Percentiles rank a stretch among this genome's conserved stretches.
phyloP scores from a whole-genome alignment of 1,139 yeast genomes.

The Scheffersomyces quercinus region DNA sequence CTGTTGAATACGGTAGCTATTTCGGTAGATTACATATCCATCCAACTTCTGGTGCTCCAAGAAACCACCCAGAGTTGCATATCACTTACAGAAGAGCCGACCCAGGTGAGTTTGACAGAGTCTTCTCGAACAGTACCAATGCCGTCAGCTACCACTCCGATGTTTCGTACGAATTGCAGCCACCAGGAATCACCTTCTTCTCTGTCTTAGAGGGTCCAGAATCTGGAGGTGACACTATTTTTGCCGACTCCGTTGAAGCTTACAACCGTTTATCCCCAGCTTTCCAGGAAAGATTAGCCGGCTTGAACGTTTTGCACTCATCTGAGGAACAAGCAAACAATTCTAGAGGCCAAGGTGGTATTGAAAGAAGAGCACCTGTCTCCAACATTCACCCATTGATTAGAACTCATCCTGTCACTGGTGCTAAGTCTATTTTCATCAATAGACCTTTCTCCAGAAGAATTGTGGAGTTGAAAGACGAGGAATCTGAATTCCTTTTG shows the following conservation, averaged over 20 bases:
- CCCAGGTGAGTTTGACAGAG: conserved; percentile 14
- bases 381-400: conserved; percentile 29
- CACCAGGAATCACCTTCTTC: conserved; percentile 16
- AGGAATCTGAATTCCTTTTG: conserved; percentile 26
- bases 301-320: conserved; percentile 28
- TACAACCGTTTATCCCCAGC: conserved; percentile 30
- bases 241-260: conserved; percentile 36
- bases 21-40: conserved; percentile 61
- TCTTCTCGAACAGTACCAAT: conserved; percentile 9
- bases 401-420: conserved; percentile 29
- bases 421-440: conserved; percentile 22
- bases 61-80: conserved; percentile 59
- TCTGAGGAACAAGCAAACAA: conserved; percentile 23
- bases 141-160: conserved; percentile 15
- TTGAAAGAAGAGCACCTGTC: conserved; percentile 27
- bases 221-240: conserved; percentile 24
- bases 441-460: conserved; percentile 27
- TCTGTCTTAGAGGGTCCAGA: conserved; percentile 17
- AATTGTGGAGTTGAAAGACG: conserved; percentile 28
- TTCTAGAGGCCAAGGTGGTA: conserved; percentile 22
- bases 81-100: conserved; percentile 58
- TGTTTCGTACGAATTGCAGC: conserved; percentile 18
- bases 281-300: conserved; percentile 25
- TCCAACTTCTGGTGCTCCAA: conserved; percentile 73
- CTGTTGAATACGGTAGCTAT: conserved; percentile 32